Evolutionary conservation across 2,329 filamentous ascomycete genomes (phyloP).

Genomic region (Sarocladium brachiariae): DNA sequence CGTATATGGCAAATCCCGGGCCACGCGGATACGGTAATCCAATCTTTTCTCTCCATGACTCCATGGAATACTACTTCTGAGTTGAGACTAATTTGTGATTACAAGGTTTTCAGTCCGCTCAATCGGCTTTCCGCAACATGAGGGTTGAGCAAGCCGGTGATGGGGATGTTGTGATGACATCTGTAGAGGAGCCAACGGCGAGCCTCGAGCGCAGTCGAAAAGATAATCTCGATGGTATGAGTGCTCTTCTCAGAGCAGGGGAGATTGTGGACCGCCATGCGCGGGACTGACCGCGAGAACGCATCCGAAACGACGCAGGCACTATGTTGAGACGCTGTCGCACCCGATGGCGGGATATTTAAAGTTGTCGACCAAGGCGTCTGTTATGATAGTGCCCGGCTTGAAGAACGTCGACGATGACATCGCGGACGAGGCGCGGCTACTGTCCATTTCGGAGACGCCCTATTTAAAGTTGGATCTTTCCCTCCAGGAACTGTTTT

Average conservation of each 20-base stretch:
- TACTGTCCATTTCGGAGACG: too few species aligned
- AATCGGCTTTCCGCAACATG: conserved; percentile 24
- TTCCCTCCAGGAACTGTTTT: too few species aligned
- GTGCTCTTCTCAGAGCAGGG: conserved; percentile 49
- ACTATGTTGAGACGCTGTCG: too few species aligned
- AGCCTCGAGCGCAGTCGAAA: conserved; percentile 18
- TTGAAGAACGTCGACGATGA: too few species aligned
- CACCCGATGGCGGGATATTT: too few species aligned
- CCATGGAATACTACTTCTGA: neutral
- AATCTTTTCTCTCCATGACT: neutral
- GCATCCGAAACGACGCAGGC: too few species aligned
- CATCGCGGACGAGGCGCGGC: too few species aligned
- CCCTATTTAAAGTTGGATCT: too few species aligned
- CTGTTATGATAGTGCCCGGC: too few species aligned
- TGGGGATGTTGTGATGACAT: conserved; percentile 25
- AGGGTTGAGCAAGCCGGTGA: conserved; percentile 23
- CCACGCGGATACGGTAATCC: conserved; percentile 29
- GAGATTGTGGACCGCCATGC: conserved; percentile 48
- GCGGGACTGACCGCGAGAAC: conserved; percentile 11
- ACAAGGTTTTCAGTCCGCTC: conserved; percentile 27
- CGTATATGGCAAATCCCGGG: conserved; percentile 16
- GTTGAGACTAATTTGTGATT: conserved; percentile 21
- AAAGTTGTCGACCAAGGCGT: too few species aligned
- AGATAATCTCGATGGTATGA: conserved; percentile 47
- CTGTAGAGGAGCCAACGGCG: conserved; percentile 16